Base-by-base conservation (phyloP, 2,329 filamentous ascomycete species). In the Hortaea werneckii region DNA sequence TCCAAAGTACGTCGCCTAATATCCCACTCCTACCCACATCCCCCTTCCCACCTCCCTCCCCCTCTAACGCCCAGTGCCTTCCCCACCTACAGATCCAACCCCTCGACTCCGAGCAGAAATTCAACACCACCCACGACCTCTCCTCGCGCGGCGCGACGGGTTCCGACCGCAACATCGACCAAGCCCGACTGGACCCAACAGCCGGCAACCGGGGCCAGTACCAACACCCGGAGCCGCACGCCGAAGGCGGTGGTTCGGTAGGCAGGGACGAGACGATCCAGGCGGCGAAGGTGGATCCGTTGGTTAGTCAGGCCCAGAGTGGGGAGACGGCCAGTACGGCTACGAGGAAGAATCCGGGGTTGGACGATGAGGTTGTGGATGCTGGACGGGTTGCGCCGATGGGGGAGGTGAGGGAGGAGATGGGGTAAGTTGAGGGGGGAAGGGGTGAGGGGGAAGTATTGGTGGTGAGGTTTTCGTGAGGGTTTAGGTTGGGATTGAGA, bases 111-210 rank as follows among this genome's bases (percentile, higher is more conserved):
- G n/a, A 43, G 13, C 20, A 20, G 4, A 20, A 20, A 20, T 20
- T 20, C 37, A 40, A 40, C 37, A 11, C n/a, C 11, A 40, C 37
- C 37, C 37, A 40, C 37, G 37, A 40, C 37, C 9, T 40, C 10
- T 40, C 37, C 37, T 40, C 37, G 11, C 37, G 37, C 37, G 37
- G 37, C 37, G 37, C 26, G 10, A 5, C 37, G 9, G 37, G 37
- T 5, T 40, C 37, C n/a, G 37, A 40, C 37, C 37, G 37, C 37
- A 40, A 40, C 37, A 40, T 40, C 37, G 37, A 40, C 13, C 37
- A 40, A 4, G 9, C 11, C 37, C 37, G 37, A 9, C n/a, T 40
- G 11, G 10, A 40, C 9, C 37, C 37, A 2, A 40, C 37, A 9
- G 37, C n/a, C n/a, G 37, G 37, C 37, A 40, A 40, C 37, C 37